These are phyloP conservation scores for Flaveria ramosissima DNA, from an alignment of 129 eudicot species.

Conservation along the genomic window DNA sequence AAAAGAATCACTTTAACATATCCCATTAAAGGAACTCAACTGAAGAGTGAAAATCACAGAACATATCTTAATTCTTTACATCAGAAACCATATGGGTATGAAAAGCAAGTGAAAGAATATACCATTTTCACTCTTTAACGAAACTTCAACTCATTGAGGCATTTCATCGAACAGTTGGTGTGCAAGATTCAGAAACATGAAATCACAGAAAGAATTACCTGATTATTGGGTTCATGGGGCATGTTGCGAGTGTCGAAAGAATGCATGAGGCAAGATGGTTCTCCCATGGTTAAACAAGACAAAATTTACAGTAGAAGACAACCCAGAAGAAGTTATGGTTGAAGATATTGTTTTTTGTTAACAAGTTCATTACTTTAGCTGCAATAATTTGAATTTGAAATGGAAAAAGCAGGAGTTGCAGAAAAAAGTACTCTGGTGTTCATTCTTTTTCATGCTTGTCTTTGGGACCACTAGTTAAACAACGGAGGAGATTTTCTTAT, in stretches of 20 bases:
- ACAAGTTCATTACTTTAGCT: conserved; percentile 7
- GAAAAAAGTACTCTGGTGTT: conserved; percentile 13
- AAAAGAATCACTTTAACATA: too few relatives aligned
- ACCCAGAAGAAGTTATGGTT: not conserved
- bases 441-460: conserved; percentile 20
- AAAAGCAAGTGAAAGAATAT: not conserved
- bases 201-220: not conserved
- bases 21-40: too few relatives aligned
- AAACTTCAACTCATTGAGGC: not conserved
- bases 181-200: not conserved
- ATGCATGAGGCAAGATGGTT: conserved; percentile 61
- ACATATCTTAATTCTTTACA: too few relatives aligned
- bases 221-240: conserved; percentile 34
- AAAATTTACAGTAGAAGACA: conserved; percentile 4
- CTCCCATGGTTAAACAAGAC: conserved; percentile 48
- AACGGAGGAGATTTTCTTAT: not conserved
- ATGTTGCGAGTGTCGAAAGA: conserved; percentile 44
- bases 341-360: not conserved
- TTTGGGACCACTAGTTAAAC: conserved; percentile 20
- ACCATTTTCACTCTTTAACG: not conserved
- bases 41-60: not conserved
- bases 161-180: conserved; percentile 14
- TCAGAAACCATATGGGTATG: not conserved
- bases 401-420: conserved; percentile 12
- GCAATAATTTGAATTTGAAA: conserved; percentile 25